Evolutionary conservation across 2,329 filamentous ascomycete species (phyloP).

Genomic region (Ascochyta viciae-villosae): DNA sequence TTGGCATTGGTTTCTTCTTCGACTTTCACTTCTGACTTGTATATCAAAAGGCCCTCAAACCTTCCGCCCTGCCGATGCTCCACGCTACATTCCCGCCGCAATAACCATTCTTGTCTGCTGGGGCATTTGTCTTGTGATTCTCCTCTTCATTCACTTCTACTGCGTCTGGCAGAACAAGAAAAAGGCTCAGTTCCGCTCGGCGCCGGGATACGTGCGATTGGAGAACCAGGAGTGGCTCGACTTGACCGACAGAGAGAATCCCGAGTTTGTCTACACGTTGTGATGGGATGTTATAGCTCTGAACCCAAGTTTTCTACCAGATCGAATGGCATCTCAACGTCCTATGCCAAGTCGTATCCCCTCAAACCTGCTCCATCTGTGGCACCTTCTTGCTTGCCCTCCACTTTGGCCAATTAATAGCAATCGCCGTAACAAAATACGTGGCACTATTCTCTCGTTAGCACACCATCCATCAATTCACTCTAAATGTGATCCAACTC

Average conservation of each 20-base stretch:
- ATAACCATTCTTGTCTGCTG: constrained; percentile 69
- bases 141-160: constrained; percentile 69
- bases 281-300: constrained; percentile 29
- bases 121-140: constrained; percentile 59
- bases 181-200: constrained; percentile 61
- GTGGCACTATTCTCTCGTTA: not conserved
- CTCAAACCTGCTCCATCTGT: constrained; percentile 4
- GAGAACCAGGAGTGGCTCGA: constrained; percentile 74
- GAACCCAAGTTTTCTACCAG: not conserved
- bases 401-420: constrained; percentile 5
- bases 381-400: constrained; percentile 2
- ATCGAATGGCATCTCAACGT: not conserved
- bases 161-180: constrained; percentile 65
- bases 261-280: constrained; percentile 67
- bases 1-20: not conserved
- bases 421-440: constrained; percentile 2
- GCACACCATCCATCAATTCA: not conserved
- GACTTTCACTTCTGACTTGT: not conserved
- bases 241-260: constrained; percentile 70
- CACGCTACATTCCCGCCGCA: constrained; percentile 67
- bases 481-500: not conserved
- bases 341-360: not conserved
- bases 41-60: constrained; percentile 54
- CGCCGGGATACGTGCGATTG: constrained; percentile 65
- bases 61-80: constrained; percentile 39